Evolutionary conservation across 1,284 basidiomycete species (phyloP).

Genomic region (Ustilago sp.): DNA sequence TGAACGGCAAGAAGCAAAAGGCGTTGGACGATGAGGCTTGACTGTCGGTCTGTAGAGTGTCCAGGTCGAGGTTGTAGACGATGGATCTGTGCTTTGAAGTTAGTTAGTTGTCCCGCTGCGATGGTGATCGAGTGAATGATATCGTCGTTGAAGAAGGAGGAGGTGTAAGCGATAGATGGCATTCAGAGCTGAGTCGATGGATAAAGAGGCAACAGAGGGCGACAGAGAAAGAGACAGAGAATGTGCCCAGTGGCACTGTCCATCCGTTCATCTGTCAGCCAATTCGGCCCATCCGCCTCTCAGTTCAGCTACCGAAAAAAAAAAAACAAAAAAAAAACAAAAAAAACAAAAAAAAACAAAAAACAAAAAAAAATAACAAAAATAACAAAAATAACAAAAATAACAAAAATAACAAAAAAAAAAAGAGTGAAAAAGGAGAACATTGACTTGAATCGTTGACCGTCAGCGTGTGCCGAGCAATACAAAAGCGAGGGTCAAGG

Average conservation of each 20-base stretch:
- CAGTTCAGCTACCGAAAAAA: neutral
- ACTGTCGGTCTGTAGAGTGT: neutral
- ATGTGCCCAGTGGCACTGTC: neutral
- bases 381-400: too few species aligned
- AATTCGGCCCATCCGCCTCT: neutral
- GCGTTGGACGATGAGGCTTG: neutral
- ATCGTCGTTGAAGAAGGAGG: neutral
- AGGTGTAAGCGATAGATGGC: neutral
- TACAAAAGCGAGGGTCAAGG: constrained; percentile 6
- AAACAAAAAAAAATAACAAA: neutral
- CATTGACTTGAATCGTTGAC: neutral
- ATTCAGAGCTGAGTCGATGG: neutral
- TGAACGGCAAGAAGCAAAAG: neutral
- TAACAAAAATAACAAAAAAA: neutral
- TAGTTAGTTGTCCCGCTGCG: neutral
- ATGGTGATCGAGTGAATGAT: neutral
- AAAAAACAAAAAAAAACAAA: neutral
- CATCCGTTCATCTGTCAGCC: neutral
- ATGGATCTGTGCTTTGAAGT: neutral
- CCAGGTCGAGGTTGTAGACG: neutral
- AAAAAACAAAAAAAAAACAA: neutral
- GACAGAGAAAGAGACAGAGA: neutral
- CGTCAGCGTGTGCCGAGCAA: neutral
- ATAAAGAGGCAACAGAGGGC: neutral
- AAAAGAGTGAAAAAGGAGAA: neutral